Evolutionary conservation across 352 stramenopile genomes (phyloP).

Genomic region (Phytophthora pini): DNA sequence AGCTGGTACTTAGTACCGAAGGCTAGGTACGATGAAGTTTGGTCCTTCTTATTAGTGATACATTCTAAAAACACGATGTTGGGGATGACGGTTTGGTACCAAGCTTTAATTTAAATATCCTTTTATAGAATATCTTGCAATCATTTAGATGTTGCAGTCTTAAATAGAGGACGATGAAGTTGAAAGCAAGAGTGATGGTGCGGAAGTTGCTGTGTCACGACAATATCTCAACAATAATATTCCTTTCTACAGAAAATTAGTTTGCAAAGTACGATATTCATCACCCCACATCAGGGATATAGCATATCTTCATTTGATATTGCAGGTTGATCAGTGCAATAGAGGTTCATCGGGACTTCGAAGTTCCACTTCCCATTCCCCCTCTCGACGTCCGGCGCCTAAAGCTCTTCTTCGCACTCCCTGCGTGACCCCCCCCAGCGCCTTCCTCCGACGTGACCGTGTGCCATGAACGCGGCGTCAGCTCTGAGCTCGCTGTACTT

Average conservation of each 20-base stretch:
- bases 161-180: conserved; percentile 25
- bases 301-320: not conserved
- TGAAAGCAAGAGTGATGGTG: conserved; percentile 62
- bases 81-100: no score
- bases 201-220: conserved; percentile 60
- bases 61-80: not conserved
- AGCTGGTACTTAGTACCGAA: conserved; percentile 30
- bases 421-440: not conserved
- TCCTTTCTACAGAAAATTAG: conserved; percentile 2
- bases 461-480: conserved; percentile 23
- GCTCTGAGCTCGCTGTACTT: conserved; percentile 16
- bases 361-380: conserved; percentile 32
- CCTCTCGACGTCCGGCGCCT: conserved; percentile 24
- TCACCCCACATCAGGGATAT: not conserved
- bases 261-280: not conserved
- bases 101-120: no score
- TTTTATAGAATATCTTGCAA: not conserved
- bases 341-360: conserved; percentile 28
- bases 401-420: conserved; percentile 1
- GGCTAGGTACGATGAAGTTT: conserved; percentile 18
- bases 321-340: not conserved
- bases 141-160: conserved; percentile 4
- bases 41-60: not conserved
- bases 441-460: not conserved
- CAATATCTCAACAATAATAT: conserved; percentile 9